phyloP scores from a whole-genome alignment of 192 early-diverging fungal genomes.

The Podila horticola region DNA sequence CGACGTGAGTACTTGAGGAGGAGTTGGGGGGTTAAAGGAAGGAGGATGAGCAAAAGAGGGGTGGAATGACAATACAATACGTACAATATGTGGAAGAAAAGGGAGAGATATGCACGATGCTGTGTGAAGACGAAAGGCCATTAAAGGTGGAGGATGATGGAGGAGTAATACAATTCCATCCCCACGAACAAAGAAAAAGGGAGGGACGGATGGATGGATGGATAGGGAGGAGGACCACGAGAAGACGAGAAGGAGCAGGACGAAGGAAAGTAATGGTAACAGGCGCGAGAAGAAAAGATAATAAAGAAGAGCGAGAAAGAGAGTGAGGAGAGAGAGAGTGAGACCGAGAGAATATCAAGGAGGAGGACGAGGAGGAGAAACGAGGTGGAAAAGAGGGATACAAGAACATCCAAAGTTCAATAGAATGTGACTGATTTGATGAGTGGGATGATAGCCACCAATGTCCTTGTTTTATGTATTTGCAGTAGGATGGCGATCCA shows the following conservation, averaged over 20 bases:
- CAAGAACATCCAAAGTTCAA: not conserved
- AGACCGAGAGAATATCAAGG: not conserved
- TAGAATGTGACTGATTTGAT: too few species aligned
- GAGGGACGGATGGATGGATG: not conserved
- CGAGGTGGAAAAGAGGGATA: not conserved
- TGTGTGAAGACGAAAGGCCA: too few species aligned
- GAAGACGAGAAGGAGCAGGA: not conserved
- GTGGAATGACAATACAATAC: not conserved
- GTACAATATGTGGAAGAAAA: not conserved
- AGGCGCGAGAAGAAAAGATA: not conserved
- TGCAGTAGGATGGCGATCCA: too few species aligned
- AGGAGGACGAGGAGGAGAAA: not conserved
- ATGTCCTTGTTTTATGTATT: too few species aligned
- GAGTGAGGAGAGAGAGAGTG: conserved; percentile 1
- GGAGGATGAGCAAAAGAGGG: conserved; percentile 2
- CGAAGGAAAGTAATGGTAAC: not conserved
- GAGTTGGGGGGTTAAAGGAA: not conserved
- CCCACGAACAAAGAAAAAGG: not conserved
- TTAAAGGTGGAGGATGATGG: not conserved
- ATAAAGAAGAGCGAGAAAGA: not conserved
- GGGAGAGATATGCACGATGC: too few species aligned
- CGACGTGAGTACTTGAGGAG: not conserved
- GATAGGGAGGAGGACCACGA: not conserved
- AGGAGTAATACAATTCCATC: too few species aligned
- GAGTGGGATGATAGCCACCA: too few species aligned